Conservation (phyloP, 768 basidiomycete species). For the Clitopilus hobsonii region DNA sequence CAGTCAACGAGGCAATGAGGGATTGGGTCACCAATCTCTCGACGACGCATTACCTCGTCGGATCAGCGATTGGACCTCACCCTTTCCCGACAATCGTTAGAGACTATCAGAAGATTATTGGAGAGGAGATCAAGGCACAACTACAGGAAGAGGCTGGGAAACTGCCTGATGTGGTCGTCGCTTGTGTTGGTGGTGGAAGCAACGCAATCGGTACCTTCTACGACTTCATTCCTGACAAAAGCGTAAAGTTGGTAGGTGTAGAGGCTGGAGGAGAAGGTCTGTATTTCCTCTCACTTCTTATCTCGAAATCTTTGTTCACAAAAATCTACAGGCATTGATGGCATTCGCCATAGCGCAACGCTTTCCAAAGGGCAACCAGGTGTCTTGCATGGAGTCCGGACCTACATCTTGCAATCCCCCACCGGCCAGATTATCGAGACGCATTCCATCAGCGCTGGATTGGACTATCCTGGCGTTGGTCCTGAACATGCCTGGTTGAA, state of each 20-base stretch:
- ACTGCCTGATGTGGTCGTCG: slow-evolving; percentile 90
- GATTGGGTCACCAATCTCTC: slow-evolving; percentile 98
- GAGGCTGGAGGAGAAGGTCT: slow-evolving; percentile 96
- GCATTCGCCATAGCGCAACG: slow-evolving; percentile 88
- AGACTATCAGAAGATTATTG: slow-evolving; percentile 92
- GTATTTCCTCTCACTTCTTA: slow-evolving; percentile 5
- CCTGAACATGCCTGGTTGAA: slow-evolving; percentile 98
- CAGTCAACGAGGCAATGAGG: slow-evolving; percentile 96
- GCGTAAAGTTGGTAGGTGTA: slow-evolving; percentile 85
- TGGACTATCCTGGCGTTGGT: slow-evolving; percentile 97
- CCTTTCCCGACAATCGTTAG: slow-evolving; percentile 99
- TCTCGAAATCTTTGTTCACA: slow-evolving; percentile 1
- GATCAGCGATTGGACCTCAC: slow-evolving; percentile 95
- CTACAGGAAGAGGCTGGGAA: slow-evolving; percentile 69
- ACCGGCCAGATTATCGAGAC: slow-evolving; percentile 96
- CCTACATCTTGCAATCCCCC: slow-evolving; percentile 87
- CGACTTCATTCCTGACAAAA: slow-evolving; percentile 89
- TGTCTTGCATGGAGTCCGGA: slow-evolving; percentile 93
- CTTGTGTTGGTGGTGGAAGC: slow-evolving; percentile 96
- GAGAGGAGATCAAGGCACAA: slow-evolving; percentile 91
- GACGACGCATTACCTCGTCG: slow-evolving; percentile 94
- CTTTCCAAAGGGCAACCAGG: slow-evolving; percentile 88
- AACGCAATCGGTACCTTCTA: slow-evolving; percentile 98
- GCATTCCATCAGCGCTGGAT: slow-evolving; percentile 93
- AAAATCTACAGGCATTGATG: slow-evolving; percentile 63